Percentiles rank a stretch among this genome's conserved stretches.
Conservation (phyloP, 1,284 basidiomycete species). For the Ganoderma sinense region DNA sequence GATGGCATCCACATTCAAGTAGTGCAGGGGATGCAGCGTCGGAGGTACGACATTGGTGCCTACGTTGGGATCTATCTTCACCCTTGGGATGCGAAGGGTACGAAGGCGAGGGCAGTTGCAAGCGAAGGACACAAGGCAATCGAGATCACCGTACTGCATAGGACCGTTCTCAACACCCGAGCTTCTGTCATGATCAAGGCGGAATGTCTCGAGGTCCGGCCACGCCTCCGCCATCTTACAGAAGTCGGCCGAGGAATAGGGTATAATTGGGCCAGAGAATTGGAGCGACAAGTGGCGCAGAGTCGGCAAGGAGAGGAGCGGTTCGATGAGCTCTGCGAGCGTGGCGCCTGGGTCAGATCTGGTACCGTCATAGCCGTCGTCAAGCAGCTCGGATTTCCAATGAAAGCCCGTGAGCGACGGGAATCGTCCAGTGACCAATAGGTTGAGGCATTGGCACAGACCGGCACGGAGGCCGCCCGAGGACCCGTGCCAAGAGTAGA, state of each 20-base stretch:
- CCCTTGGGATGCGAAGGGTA: not conserved
- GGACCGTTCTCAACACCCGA: no score
- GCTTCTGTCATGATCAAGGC: not conserved
- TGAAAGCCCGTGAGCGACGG: not conserved
- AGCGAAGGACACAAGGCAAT: not conserved
- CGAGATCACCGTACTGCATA: not conserved
- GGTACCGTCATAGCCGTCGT: not conserved
- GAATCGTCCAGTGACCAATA: not conserved
- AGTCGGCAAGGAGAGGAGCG: not conserved
- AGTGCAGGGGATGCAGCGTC: not conserved
- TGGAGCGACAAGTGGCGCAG: not conserved
- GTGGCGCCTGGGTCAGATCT: not conserved
- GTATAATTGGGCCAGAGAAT: not conserved
- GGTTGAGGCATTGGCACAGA: not conserved
- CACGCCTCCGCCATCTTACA: not conserved
- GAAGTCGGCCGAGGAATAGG: not conserved
- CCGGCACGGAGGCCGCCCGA: not conserved
- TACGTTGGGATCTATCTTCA: not conserved
- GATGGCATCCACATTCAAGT: not conserved
- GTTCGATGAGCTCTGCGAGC: not conserved
- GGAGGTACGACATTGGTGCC: not conserved
- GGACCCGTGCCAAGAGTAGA: not conserved
- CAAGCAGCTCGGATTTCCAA: not conserved
- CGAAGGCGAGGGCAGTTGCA: not conserved
- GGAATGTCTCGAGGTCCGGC: conserved; percentile 1